Conservation (phyloP, 1,284 basidiomycete genomes). For the Austropuccinia psidii region DNA sequence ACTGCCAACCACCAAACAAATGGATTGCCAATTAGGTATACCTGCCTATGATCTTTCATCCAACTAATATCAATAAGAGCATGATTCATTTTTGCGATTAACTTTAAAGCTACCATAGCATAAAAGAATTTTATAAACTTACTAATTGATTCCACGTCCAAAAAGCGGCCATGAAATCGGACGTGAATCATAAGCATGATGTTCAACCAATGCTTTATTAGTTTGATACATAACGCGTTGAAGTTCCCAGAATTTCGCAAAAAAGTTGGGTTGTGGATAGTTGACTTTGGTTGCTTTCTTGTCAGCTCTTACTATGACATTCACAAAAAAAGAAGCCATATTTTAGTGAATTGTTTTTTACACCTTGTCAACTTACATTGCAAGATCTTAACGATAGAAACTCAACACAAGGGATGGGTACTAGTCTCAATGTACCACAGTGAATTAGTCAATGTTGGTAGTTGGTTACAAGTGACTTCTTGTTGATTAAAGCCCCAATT, state of each 20-base stretch:
- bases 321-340: not conserved
- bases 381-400: not conserved
- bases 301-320: slow-evolving; percentile 54
- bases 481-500: slow-evolving; percentile 98
- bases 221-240: slow-evolving; percentile 98
- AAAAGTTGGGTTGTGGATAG: slow-evolving; percentile 66
- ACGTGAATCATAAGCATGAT: slow-evolving; percentile 88
- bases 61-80: slow-evolving; percentile 69
- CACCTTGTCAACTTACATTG: too few species aligned
- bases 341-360: not conserved
- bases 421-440: slow-evolving; percentile 93
- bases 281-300: slow-evolving; percentile 70
- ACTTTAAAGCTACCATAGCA: not conserved
- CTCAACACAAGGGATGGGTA: slow-evolving; percentile 65
- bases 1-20: slow-evolving; percentile 83
- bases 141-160: slow-evolving; percentile 67
- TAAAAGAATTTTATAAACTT: slow-evolving; percentile 1
- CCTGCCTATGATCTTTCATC: slow-evolving; percentile 90
- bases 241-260: slow-evolving; percentile 82
- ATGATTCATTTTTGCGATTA: not conserved
- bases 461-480: slow-evolving; percentile 94
- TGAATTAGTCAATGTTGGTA: slow-evolving; percentile 79
- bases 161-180: slow-evolving; percentile 82
- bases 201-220: slow-evolving; percentile 87
- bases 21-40: slow-evolving; percentile 92